phyloP scores from a whole-genome alignment of 2,329 filamentous ascomycete genomes.

The Cladosporium oxysporum region DNA sequence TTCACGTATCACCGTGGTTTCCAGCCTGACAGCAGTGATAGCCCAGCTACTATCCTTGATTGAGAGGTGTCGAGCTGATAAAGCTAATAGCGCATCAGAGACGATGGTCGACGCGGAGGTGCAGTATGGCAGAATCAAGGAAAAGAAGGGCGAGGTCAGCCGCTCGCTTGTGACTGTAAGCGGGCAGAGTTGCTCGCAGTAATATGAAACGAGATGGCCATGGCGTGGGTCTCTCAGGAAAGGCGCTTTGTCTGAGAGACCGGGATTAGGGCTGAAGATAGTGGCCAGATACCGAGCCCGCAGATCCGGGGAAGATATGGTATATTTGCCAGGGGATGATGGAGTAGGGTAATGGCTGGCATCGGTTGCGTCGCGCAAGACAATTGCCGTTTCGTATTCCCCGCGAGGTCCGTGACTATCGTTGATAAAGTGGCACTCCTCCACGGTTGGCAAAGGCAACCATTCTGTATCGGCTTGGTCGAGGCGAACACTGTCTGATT shows the following conservation, averaged over 20 bases:
- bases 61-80: conserved; percentile 43
- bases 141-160: conserved; percentile 42
- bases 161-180: conserved; percentile 42
- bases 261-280: conserved; percentile 20
- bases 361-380: conserved; percentile 13
- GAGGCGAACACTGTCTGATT: conserved; percentile 21
- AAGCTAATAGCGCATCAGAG: conserved; percentile 42
- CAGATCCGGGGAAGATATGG: neutral
- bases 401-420: conserved; percentile 23
- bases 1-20: conserved; percentile 40
- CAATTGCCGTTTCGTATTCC: conserved; percentile 4
- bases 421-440: conserved; percentile 30
- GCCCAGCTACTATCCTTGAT: conserved; percentile 36
- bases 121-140: conserved; percentile 43
- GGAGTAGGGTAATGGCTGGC: neutral
- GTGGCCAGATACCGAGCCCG: conserved; percentile 8
- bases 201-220: conserved; percentile 42
- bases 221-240: conserved; percentile 35
- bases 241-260: conserved; percentile 30
- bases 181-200: conserved; percentile 44
- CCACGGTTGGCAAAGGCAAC: conserved; percentile 27
- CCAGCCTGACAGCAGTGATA: conserved; percentile 40
- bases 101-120: conserved; percentile 41
- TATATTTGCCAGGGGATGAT: neutral
- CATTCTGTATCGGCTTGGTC: conserved; percentile 21